phyloP scores from a whole-genome alignment of 805 yeast species.

The Hanseniaspora vineae region DNA sequence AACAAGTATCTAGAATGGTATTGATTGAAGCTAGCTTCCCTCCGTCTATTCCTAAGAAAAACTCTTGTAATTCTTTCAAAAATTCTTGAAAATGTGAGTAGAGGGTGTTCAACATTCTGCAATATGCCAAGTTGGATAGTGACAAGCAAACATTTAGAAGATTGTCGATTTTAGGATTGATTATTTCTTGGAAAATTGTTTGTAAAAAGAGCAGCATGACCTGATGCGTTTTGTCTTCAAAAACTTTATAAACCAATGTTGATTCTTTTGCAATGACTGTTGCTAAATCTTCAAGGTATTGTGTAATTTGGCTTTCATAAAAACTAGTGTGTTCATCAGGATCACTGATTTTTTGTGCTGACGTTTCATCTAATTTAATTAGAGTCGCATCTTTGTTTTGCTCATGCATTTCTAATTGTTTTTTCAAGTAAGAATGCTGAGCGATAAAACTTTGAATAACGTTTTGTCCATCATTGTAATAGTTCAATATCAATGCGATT shows the following conservation, averaged over 20 bases:
- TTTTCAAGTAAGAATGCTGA: constrained; percentile 57
- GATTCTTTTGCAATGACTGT: constrained; percentile 60
- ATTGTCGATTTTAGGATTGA: constrained; percentile 42
- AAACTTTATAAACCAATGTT: constrained; percentile 58
- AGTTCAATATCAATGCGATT: constrained; percentile 58
- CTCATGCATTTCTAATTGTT: constrained; percentile 11
- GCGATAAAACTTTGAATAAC: constrained; percentile 74
- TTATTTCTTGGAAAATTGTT: constrained; percentile 62
- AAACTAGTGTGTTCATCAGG: constrained; percentile 38
- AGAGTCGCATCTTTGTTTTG: constrained; percentile 5
- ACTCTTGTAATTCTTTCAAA: constrained; percentile 52
- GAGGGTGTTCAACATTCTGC: constrained; percentile 60
- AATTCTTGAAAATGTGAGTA: constrained; percentile 45
- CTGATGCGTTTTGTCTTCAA: constrained; percentile 46
- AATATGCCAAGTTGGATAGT: constrained; percentile 54
- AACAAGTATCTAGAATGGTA: constrained; percentile 52
- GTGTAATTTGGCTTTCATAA: constrained; percentile 39
- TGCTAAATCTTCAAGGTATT: constrained; percentile 41
- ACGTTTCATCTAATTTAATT: constrained; percentile 27
- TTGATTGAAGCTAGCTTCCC: background rate
- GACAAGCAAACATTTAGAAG: constrained; percentile 52
- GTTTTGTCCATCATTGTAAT: constrained; percentile 73
- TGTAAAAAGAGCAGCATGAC: constrained; percentile 63
- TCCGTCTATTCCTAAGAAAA: constrained; percentile 26
- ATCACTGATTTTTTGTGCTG: constrained; percentile 50